Evolutionary conservation across 2,329 filamentous ascomycete species (phyloP), one percentile per base, ranked within the genome.

Genomic region (Exophiala oligosperma): DNA sequence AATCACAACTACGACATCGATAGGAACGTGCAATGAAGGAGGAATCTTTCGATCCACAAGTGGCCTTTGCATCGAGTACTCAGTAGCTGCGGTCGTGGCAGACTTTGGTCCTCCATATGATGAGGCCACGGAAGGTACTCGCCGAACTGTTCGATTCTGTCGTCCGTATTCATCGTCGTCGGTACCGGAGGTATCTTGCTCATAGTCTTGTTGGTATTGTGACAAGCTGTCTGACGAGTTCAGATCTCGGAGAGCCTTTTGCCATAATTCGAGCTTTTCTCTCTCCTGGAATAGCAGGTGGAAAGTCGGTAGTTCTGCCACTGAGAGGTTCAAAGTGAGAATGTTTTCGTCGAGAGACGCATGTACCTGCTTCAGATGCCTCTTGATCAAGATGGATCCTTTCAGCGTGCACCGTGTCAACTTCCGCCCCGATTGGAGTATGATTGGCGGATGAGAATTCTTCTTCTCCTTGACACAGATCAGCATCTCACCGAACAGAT

Each of bases 381-480:
- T 97, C 79, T 96, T 97, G 75, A 99, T 97, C 62, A 99, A 79
- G 66, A 99, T 99, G 0, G 94, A 97, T 17, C 94, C 94, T 76
- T 99, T 99, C 43, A 99, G 79, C 0, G 92, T 96, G 78, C 89
- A 97, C 63, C 90, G 85, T 2, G 86, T 85, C 8, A 83, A 79
- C 72, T 88, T 92, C 56, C 82, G 81, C 23, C 81, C 82, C 3
- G 76, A 75, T 1, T 74, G 67, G 24, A 78, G 78, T n/a, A 84
- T 88, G 83, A 90, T 92, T 64, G 90, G 84, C 52, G 84, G 81
- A 40, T 82, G 79, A 8, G 79, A 72, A 7, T 81, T 74, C 77
- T 92, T 96, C 83, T 97, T 97, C 76, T 97, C 94, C 76, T 97
- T 99, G 61, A 99, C 92, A 71, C 94, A 99, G 64, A 99, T 99